A percentile compares a stretch with the other conserved stretches of the same genome.
phyloP scores from a whole-genome alignment of 306 rosid genomes.

The Cyclanthera cordifolia region DNA sequence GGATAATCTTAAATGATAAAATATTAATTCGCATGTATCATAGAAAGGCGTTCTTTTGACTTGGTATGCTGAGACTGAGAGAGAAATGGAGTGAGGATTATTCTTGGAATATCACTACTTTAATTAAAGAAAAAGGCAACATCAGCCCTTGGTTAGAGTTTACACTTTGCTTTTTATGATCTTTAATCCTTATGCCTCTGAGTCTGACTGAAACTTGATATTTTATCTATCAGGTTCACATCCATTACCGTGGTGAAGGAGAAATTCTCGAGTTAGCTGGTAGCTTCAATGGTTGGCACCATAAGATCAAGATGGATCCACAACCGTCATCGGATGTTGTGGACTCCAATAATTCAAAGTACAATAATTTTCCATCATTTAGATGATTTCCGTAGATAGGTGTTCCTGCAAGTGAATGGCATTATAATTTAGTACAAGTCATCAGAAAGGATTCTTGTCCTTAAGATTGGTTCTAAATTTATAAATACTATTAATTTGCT shows the following conservation, averaged over 20 bases:
- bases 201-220: conserved; percentile 21
- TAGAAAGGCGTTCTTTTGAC: neutral
- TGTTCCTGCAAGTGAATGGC: neutral
- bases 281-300: conserved; percentile 96
- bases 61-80: neutral
- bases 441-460: neutral
- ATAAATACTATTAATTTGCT: neutral
- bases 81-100: neutral
- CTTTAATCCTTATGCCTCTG: conserved; percentile 6
- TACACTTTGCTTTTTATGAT: neutral
- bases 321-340: conserved; percentile 29
- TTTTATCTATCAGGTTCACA: conserved; percentile 44
- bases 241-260: conserved; percentile 58
- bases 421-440: neutral
- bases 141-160: neutral
- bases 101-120: neutral
- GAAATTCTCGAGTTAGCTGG: conserved; percentile 80
- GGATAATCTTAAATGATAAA: neutral
- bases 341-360: conserved; percentile 50
- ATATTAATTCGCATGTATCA: neutral
- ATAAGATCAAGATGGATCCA: conserved; percentile 58
- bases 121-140: neutral
- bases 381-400: neutral
- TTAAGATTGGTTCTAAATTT: neutral
- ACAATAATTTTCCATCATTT: conserved; percentile 9